Evolutionary conservation across 2,329 filamentous ascomycete species (phyloP).

Genomic region (Pleurostoma richardsiae): DNA sequence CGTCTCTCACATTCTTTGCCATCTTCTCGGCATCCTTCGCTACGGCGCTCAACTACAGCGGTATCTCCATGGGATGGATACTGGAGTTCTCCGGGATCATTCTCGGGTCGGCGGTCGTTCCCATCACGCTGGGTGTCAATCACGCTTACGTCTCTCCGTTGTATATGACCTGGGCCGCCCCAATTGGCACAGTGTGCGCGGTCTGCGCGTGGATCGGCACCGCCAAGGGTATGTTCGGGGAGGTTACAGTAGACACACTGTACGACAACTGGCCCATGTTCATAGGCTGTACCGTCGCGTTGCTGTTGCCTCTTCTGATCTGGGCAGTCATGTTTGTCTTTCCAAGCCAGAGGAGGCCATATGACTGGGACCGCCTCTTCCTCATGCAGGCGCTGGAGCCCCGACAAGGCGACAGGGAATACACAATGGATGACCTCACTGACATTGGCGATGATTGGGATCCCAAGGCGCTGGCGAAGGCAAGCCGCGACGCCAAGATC

Average conservation of each 20-base stretch:
- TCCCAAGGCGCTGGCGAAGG: slow-evolving; percentile 3
- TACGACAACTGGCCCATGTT: slow-evolving; percentile 9
- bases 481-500: slow-evolving; percentile 5
- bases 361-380: slow-evolving; percentile 8
- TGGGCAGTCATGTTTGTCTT: slow-evolving; percentile 3
- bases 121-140: slow-evolving; percentile 40
- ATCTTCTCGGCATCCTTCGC: slow-evolving; percentile 46
- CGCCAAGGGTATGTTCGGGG: slow-evolving; percentile 38
- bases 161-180: background rate
- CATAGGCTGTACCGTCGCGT: slow-evolving; percentile 7
- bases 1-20: slow-evolving; percentile 46
- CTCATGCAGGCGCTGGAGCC: slow-evolving; percentile 7
- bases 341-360: slow-evolving; percentile 3
- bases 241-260: slow-evolving; percentile 25
- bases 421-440: slow-evolving; percentile 1
- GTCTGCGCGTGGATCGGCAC: slow-evolving; percentile 48
- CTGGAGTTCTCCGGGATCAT: slow-evolving; percentile 50
- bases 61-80: slow-evolving; percentile 48
- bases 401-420: slow-evolving; percentile 5
- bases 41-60: slow-evolving; percentile 47
- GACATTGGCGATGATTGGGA: slow-evolving; percentile 8
- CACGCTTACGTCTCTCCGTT: slow-evolving; percentile 26
- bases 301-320: slow-evolving; percentile 2
- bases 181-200: slow-evolving; percentile 41
- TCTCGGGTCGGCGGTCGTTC: slow-evolving; percentile 45